Evolutionary conservation across 805 yeast genomes (phyloP).

Genomic region (Yarrowia deformans): DNA sequence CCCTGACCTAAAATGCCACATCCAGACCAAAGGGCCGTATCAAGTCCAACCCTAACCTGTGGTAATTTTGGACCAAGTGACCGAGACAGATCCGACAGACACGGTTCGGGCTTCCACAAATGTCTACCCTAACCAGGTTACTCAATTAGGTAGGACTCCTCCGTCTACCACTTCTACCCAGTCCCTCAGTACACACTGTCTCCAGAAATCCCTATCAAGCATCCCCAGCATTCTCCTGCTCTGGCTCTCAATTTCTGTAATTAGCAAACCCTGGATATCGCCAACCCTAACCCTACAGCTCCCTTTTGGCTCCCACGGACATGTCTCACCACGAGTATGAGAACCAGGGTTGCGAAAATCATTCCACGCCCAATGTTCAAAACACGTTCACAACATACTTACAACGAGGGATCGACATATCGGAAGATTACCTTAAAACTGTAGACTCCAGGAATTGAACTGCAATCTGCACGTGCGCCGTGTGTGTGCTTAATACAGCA

Average conservation of each 20-base stretch:
- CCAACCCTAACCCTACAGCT: not conserved
- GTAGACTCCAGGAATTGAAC: conserved; percentile 10
- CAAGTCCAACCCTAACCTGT: not conserved
- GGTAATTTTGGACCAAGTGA: not conserved
- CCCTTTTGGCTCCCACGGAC: not conserved
- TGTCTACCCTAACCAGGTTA: too few relatives aligned
- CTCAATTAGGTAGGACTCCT: too few relatives aligned
- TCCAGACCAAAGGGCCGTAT: not conserved
- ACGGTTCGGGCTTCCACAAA: too few relatives aligned
- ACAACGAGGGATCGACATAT: not conserved
- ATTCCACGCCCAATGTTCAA: conserved; percentile 2
- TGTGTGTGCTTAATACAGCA: not conserved
- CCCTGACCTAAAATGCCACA: conserved; percentile 6
- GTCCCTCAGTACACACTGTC: too few relatives aligned
- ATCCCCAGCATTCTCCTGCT: too few relatives aligned
- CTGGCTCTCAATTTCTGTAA: too few relatives aligned
- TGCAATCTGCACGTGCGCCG: not conserved
- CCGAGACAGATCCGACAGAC: too few relatives aligned
- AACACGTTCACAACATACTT: not conserved
- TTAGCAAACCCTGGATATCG: too few relatives aligned
- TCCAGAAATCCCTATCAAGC: too few relatives aligned
- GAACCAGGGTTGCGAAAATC: conserved; percentile 11
- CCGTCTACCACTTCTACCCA: too few relatives aligned
- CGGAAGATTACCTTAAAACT: not conserved
- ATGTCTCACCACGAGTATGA: not conserved